A percentile compares a stretch with the other conserved stretches of the same genome.
These are phyloP conservation scores for Ganoderma lucidum DNA, from an alignment of 1,284 basidiomycete species.

Conservation along the genomic window DNA sequence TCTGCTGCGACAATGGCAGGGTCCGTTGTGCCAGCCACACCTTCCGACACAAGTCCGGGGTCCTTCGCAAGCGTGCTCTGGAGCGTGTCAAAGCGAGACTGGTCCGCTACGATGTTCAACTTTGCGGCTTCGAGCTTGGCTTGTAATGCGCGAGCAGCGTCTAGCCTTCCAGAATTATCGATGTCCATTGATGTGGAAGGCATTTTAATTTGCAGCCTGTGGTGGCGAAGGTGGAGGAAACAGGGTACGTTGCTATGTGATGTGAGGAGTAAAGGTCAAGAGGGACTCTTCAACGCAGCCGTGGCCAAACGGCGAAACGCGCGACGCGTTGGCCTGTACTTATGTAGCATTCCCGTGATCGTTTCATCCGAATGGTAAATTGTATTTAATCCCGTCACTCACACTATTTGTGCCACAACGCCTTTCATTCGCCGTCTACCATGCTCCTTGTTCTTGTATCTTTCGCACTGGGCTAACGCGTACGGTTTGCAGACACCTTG, in stretches of 20 bases:
- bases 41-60: constrained; percentile 28
- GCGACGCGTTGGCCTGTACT: not conserved
- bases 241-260: not conserved
- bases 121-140: constrained; percentile 31
- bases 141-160: constrained; percentile 34
- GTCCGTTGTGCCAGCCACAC: constrained; percentile 34
- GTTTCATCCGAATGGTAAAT: not conserved
- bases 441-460: no score
- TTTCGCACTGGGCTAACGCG: no score
- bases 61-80: constrained; percentile 31
- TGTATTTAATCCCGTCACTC: no score
- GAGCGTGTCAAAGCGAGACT: constrained; percentile 34
- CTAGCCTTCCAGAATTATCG: constrained; percentile 34
- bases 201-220: constrained; percentile 3
- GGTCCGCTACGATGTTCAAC: constrained; percentile 35
- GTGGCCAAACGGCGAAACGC: not conserved
- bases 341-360: not conserved
- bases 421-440: no score
- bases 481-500: not conserved
- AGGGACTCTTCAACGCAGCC: no score
- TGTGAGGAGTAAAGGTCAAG: not conserved
- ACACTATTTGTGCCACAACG: no score
- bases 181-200: constrained; percentile 20
- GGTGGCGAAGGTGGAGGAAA: not conserved
- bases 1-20: constrained; percentile 38